Percentiles rank a stretch among this genome's conserved stretches.
These are phyloP conservation scores for Avena insularis DNA, from an alignment of 176 grass and related monocot species.

Conservation along the genomic window DNA sequence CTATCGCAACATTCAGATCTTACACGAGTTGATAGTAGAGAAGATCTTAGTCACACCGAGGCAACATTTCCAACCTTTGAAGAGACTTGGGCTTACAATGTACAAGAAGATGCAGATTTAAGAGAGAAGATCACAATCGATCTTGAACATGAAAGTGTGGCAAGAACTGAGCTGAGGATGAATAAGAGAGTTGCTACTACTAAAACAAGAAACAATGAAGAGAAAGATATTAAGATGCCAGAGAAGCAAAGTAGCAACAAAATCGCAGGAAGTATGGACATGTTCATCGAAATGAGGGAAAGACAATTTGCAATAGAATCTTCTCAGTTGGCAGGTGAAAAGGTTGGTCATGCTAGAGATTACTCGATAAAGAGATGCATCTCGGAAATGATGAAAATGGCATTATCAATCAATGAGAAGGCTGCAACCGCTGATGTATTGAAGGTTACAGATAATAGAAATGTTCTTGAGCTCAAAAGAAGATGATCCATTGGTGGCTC, in stretches of 20 bases:
- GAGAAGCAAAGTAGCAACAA: too few relatives aligned
- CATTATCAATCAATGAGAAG: too few relatives aligned
- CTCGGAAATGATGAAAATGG: too few relatives aligned
- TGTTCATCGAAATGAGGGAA: neutral
- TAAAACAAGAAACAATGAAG: neutral
- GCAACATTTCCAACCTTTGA: neutral
- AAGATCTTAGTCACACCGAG: neutral
- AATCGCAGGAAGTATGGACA: neutral
- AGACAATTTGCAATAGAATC: neutral
- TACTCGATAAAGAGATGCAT: neutral
- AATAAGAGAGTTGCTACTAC: neutral
- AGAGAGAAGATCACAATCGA: neutral
- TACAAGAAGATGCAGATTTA: neutral
- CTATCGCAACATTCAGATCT: neutral
- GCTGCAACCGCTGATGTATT: too few relatives aligned
- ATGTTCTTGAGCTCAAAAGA: neutral
- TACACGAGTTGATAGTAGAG: neutral
- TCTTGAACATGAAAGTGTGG: too few relatives aligned
- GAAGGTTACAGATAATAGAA: too few relatives aligned
- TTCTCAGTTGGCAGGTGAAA: neutral
- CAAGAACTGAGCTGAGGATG: neutral
- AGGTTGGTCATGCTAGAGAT: neutral
- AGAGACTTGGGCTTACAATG: neutral
- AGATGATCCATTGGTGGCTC: neutral
- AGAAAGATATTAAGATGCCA: neutral